Evolutionary conservation across 169 alveolate species (phyloP), one percentile per base, ranked within the genome.

Genomic region (Fabrea salina): DNA sequence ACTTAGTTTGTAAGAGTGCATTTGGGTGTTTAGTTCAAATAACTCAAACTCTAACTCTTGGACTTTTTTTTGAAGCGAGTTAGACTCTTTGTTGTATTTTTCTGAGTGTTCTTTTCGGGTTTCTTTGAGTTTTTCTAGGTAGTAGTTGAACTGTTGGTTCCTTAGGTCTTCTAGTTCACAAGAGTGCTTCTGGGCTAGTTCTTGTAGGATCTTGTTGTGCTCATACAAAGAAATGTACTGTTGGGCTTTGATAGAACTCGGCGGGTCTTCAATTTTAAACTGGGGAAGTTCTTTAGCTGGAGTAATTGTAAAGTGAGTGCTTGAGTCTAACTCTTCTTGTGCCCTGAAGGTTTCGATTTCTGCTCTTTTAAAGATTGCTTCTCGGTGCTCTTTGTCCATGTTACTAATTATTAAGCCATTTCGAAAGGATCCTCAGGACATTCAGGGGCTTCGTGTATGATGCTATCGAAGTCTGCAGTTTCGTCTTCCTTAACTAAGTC

Each of bases 391-490:
- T n/a, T n/a, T n/a, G n/a, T n/a, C n/a, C n/a, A n/a, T n/a, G n/a
- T n/a, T n/a, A n/a, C n/a, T n/a, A n/a, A n/a, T 44, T 44, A 11
- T 44, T 44, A 8, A 44, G 53, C 16, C 16, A 11, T 6, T 22
- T 8, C 66, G 25, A 61, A 61, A 35, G 74, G 74, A 35, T 61
- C 74, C 13, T 61, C 74, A 7, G 74, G 74, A 51, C 74, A 61
- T 3, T 61, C 74, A 33, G 74, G 74, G 11, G 74, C 54, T 27
- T 61, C 54, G 3, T 51, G 32, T 11, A 61, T 47, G 11, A 61
- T 11, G 25, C 13, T 19, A 0, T 16, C 27, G 39, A 61, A 35
- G 49, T 61, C 74, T n/a, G 39, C 25, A 33, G 32, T 37, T 33
- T 25, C 53, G 50, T 61, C 74, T 61, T 61, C 74, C 13, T 13